Percentiles rank a stretch among this genome's conserved stretches.
Evolutionary conservation across 345 rosid species (phyloP).

Genomic region (Pelargonium nanum): DNA sequence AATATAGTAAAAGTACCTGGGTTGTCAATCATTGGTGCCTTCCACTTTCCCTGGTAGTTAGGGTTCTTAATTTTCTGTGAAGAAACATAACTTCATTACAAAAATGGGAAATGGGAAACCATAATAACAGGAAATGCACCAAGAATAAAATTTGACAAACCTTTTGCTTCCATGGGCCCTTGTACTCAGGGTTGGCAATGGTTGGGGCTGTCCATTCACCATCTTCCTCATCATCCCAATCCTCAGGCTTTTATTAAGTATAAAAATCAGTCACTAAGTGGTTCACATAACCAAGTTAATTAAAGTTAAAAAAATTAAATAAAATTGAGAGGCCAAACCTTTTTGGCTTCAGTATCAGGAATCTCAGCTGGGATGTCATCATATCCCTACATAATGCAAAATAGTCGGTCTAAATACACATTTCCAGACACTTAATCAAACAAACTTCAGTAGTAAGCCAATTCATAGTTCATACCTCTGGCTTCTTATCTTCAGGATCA

Average conservation of each 20-base stretch:
- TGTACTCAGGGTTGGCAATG: slow-evolving; percentile 90
- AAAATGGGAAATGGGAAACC: neutral
- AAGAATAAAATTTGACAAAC: slow-evolving; percentile 25
- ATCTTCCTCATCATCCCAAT: slow-evolving; percentile 99
- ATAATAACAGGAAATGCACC: neutral
- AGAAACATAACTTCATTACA: slow-evolving; percentile 5
- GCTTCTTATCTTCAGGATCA: slow-evolving; percentile 93
- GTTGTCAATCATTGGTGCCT: slow-evolving; percentile 93
- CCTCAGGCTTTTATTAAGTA: slow-evolving; percentile 71
- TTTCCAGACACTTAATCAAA: neutral
- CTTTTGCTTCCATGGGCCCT: slow-evolving; percentile 91
- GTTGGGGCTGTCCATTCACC: slow-evolving; percentile 99
- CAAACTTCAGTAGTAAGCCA: neutral
- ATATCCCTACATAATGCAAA: slow-evolving; percentile 39
- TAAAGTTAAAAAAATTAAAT: neutral
- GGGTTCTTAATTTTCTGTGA: slow-evolving; percentile 93
- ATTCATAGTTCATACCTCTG: slow-evolving; percentile 50
- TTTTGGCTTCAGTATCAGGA: slow-evolving; percentile 71
- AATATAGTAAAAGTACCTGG: slow-evolving; percentile 46
- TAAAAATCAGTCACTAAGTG: slow-evolving; percentile 10
- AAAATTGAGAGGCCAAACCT: slow-evolving; percentile 34
- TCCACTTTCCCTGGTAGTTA: slow-evolving; percentile 91
- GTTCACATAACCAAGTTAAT: neutral
- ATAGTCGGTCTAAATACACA: neutral
- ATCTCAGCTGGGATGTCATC: slow-evolving; percentile 96